Conservation (phyloP, 2,329 filamentous ascomycete species). For the Malbranchea zuffiana region DNA sequence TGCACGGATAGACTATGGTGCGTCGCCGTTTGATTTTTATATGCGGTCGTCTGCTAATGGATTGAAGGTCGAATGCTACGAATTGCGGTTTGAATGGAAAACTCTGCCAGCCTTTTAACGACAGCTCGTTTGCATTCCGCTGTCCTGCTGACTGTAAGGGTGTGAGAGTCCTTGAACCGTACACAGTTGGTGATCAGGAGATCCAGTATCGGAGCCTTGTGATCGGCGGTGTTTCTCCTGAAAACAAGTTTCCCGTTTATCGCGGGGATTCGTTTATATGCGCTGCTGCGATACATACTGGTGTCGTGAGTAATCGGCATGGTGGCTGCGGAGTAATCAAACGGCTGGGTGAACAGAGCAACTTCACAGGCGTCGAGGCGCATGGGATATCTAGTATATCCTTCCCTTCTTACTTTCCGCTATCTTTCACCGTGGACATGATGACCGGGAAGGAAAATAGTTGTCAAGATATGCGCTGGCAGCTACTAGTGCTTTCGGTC, state of each 20-base stretch:
- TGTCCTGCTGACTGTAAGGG: conserved; percentile 48
- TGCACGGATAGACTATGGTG: conserved; percentile 29
- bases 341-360: conserved; percentile 41
- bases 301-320: conserved; percentile 42
- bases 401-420: conserved; percentile 48
- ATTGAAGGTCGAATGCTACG: too few relatives aligned
- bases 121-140: conserved; percentile 39
- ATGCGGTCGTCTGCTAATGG: too few relatives aligned
- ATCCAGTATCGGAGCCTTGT: conserved; percentile 46
- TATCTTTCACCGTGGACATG: conserved; percentile 44
- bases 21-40: too few relatives aligned
- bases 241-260: conserved; percentile 39
- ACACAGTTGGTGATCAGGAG: conserved; percentile 46
- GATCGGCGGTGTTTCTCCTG: conserved; percentile 41
- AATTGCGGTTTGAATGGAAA: conserved; percentile 12
- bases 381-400: conserved; percentile 43
- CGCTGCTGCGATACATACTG: conserved; percentile 49
- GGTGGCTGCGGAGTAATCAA: conserved; percentile 49
- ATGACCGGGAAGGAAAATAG: conserved; percentile 28
- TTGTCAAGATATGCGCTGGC: conserved; percentile 50
- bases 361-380: conserved; percentile 37
- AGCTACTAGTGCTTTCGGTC: conserved; percentile 45
- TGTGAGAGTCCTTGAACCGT: conserved; percentile 43
- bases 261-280: conserved; percentile 53
- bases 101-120: conserved; percentile 1